Evolutionary conservation across 148 eudicot genomes (phyloP), one percentile per base, ranked within the genome.

Genomic region (Euryodendron excelsum): DNA sequence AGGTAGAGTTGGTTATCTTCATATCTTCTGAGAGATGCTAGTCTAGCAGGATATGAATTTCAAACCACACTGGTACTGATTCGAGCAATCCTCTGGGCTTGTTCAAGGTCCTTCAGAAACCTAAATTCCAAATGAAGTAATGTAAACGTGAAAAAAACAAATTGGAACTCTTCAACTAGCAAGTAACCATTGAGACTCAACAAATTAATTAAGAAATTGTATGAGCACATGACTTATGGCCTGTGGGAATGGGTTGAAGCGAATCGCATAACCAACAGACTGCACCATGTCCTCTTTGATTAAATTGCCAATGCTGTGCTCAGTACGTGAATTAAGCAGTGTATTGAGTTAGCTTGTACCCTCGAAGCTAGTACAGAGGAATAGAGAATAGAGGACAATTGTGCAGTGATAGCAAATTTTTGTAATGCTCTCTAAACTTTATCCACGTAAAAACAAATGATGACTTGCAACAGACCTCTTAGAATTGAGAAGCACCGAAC

Each of bases 31-130:
- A n/a, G n/a, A n/a, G n/a, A n/a, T n/a, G n/a, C n/a, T n/a, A n/a
- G n/a, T n/a, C n/a, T n/a, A n/a, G n/a, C n/a, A n/a, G n/a, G n/a
- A n/a, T n/a, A n/a, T n/a, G n/a, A n/a, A n/a, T n/a, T n/a, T 79
- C 33, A 79, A 36, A 79, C 71, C 77, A 86, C 75, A 75, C 74
- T 84, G 45, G 81, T 84, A 85, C 86, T 90, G 30, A 89, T 82
- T 48, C 93, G 84, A 63, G 88, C 85, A 65, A 88, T 76, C 85
- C 92, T 86, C 64, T 90, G 96, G 61, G 98, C 98, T 82, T 93
- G 93, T 87, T 93, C 96, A 72, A 93, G 98, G 86, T 93, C 98
- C 86, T 86, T 91, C 85, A 93, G 75, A 80, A 93, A 93, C 90
- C 98, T 93, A 77, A 31, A 82, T 37, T 41, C 28, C 66, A 27